Evolutionary conservation across 352 stramenopile genomes (phyloP).

Genomic region (Phytopythium montanum): DNA sequence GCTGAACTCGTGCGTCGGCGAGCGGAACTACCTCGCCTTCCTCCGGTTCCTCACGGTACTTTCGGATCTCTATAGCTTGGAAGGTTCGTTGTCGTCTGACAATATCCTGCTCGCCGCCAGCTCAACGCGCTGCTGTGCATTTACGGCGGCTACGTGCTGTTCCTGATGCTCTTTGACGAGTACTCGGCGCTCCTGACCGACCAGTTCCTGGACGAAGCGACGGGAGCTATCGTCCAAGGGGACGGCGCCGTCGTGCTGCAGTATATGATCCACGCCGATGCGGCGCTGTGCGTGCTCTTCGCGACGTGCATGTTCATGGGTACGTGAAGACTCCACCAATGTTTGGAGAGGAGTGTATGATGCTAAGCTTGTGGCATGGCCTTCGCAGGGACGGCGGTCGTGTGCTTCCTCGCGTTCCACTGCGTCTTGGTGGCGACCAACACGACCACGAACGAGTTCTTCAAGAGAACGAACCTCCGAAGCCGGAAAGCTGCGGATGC

Average conservation of each 20-base stretch:
- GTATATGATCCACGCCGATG: slow-evolving; percentile 49
- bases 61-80: too few species aligned
- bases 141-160: slow-evolving; percentile 56
- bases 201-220: slow-evolving; percentile 40
- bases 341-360: neutral
- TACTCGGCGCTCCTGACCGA: slow-evolving; percentile 33
- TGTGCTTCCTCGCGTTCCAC: slow-evolving; percentile 49
- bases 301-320: slow-evolving; percentile 50
- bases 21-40: slow-evolving; percentile 55
- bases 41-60: slow-evolving; percentile 49
- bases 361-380: too few species aligned
- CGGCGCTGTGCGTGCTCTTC: slow-evolving; percentile 36
- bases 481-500: neutral
- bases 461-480: slow-evolving; percentile 38
- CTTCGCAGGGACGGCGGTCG: slow-evolving; percentile 22
- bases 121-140: slow-evolving; percentile 41
- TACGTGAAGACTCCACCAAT: slow-evolving; percentile 2
- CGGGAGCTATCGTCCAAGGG: slow-evolving; percentile 27
- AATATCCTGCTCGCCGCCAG: slow-evolving; percentile 13
- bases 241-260: slow-evolving; percentile 36
- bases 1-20: slow-evolving; percentile 65
- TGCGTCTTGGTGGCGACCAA: slow-evolving; percentile 50
- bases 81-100: too few species aligned
- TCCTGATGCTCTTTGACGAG: slow-evolving; percentile 35
- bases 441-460: slow-evolving; percentile 72